phyloP scores from a whole-genome alignment of 148 eudicot species.

The Arbutus unedo region DNA sequence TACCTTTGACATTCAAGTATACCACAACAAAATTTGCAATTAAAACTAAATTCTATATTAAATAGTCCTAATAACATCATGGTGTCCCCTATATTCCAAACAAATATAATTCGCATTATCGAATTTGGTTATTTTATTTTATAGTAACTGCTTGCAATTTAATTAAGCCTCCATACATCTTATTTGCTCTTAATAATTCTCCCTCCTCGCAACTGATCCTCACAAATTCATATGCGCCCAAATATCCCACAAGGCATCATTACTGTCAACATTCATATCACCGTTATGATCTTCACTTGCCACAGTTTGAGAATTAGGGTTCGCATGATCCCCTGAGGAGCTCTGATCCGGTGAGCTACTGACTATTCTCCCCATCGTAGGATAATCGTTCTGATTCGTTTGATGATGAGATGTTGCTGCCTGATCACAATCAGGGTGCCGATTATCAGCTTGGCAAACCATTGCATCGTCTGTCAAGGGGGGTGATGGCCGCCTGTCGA shows the following conservation, averaged over 20 bases:
- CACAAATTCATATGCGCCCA: slow-evolving; percentile 20
- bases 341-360: slow-evolving; percentile 10
- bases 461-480: no score
- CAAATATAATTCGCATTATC: no score
- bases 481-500: slow-evolving; percentile 34
- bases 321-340: slow-evolving; percentile 13
- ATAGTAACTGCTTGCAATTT: no score
- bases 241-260: slow-evolving; percentile 23
- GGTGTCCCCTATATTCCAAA: no score
- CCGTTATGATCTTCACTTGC: background rate
- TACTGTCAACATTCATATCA: slow-evolving; percentile 7
- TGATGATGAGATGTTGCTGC: background rate
- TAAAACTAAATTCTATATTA: no score
- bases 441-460: background rate
- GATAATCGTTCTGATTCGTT: background rate
- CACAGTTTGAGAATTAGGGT: background rate
- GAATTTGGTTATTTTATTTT: no score
- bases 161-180: no score
- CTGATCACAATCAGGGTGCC: background rate
- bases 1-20: no score
- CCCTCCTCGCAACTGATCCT: background rate
- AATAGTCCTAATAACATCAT: no score
- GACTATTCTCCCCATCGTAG: background rate
- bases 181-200: no score
- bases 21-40: no score